Evolutionary conservation across 108 stramenopile genomes (phyloP).

Genomic region (Cyclotella cryptica): DNA sequence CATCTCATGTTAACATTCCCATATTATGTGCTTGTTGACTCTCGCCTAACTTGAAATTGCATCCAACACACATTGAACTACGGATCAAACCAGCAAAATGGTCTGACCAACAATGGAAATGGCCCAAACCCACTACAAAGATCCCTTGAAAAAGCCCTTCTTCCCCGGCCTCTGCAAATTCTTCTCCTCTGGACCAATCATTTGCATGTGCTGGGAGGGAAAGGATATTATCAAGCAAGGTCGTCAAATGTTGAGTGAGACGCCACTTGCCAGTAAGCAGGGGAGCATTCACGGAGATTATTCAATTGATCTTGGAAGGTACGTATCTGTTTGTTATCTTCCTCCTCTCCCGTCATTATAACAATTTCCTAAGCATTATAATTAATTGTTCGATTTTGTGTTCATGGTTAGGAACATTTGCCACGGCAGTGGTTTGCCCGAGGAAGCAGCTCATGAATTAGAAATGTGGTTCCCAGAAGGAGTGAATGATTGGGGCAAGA

Average conservation of each 20-base stretch:
- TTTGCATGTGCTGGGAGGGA: constrained; percentile 88
- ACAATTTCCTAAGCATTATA: too few species aligned
- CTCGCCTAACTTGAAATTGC: background rate
- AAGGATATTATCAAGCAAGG: constrained; percentile 87
- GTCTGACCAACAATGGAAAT: constrained; percentile 89
- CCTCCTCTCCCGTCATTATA: constrained; percentile 30
- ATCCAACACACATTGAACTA: background rate
- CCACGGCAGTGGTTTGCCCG: constrained; percentile 81
- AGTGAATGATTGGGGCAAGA: constrained; percentile 84
- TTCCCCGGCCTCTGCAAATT: constrained; percentile 91
- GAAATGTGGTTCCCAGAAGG: constrained; percentile 91
- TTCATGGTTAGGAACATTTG: constrained; percentile 50
- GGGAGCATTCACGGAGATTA: constrained; percentile 87
- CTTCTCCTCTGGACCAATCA: constrained; percentile 94
- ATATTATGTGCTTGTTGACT: background rate
- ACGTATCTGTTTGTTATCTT: constrained; percentile 73
- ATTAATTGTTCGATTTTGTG: background rate
- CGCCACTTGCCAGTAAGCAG: constrained; percentile 85
- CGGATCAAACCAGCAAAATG: constrained; percentile 67
- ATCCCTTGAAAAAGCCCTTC: constrained; percentile 92
- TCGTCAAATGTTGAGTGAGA: constrained; percentile 92
- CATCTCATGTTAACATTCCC: background rate
- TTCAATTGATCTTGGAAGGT: constrained; percentile 83
- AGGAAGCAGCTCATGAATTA: constrained; percentile 80
- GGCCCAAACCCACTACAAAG: constrained; percentile 92